A percentile compares a stretch with the other conserved stretches of the same genome.
Conservation (phyloP, 2,329 filamentous ascomycete genomes). For the Colletotrichum truncatum region DNA sequence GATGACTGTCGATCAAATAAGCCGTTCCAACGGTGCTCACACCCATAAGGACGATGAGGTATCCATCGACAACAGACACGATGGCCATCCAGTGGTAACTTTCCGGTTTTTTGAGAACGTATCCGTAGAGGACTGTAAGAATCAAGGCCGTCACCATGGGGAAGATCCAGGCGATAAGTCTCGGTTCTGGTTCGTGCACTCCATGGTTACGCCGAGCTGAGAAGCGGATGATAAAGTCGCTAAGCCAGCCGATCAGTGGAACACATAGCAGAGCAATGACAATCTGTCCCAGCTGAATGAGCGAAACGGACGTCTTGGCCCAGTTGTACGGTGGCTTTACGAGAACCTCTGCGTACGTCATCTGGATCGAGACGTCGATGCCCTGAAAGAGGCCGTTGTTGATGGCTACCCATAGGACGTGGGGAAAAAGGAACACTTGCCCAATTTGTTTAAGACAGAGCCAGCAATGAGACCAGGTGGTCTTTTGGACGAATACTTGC, state of each 20-base stretch:
- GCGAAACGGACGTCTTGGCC: conserved; percentile 25
- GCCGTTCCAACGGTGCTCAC: conserved; percentile 18
- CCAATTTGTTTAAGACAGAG: conserved; percentile 22
- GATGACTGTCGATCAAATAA: conserved; percentile 26
- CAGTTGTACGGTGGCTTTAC: conserved; percentile 27
- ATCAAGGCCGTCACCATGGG: conserved; percentile 20
- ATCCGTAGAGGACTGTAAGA: conserved; percentile 23
- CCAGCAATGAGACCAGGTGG: neutral
- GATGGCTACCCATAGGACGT: conserved; percentile 26
- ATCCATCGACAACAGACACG: conserved; percentile 15
- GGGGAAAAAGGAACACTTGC: conserved; percentile 25
- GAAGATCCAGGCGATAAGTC: conserved; percentile 36
- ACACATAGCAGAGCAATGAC: conserved; percentile 14
- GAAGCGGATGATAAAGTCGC: conserved; percentile 25
- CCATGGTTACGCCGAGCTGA: conserved; percentile 49
- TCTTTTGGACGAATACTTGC: conserved; percentile 7
- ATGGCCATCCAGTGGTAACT: conserved; percentile 28
- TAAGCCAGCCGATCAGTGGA: conserved; percentile 24
- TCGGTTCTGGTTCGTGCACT: conserved; percentile 51
- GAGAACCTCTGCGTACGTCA: conserved; percentile 25
- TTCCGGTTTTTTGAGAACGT: conserved; percentile 12
- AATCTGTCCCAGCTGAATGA: conserved; percentile 22
- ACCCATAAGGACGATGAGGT: conserved; percentile 19
- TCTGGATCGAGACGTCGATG: conserved; percentile 25
- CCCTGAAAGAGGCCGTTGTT: conserved; percentile 28